A percentile compares a stretch with the other conserved stretches of the same genome.
These are phyloP conservation scores for Fonsecaea nubica DNA, from an alignment of 2,329 filamentous ascomycete species.

Conservation along the genomic window DNA sequence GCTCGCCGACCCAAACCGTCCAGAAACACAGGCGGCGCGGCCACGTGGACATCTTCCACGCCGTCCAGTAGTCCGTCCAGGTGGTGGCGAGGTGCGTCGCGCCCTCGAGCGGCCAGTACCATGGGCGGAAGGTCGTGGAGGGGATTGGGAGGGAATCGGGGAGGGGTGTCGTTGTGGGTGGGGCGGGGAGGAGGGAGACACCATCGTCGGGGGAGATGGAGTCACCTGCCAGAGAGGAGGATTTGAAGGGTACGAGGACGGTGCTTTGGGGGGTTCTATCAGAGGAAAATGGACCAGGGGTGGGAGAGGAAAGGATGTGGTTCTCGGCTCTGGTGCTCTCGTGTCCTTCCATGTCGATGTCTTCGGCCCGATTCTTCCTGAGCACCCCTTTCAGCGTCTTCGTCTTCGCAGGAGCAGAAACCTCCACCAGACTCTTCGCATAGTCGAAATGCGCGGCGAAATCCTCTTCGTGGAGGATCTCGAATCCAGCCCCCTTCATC, in stretches of 20 bases:
- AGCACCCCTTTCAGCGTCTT: neutral
- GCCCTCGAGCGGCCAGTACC: slow-evolving; percentile 40
- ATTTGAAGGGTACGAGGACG: neutral
- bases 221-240: too few species aligned
- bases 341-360: neutral
- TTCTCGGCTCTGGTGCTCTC: neutral
- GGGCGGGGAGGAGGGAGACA: neutral
- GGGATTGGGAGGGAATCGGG: slow-evolving; percentile 1
- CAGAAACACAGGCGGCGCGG: slow-evolving; percentile 23
- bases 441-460: slow-evolving; percentile 36
- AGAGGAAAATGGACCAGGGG: too few species aligned
- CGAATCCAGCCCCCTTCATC: slow-evolving; percentile 41
- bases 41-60: slow-evolving; percentile 30
- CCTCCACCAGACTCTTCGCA: neutral
- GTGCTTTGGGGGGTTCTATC: neutral
- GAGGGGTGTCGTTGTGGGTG: neutral
- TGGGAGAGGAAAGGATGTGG: too few species aligned
- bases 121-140: slow-evolving; percentile 30
- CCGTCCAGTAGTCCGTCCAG: slow-evolving; percentile 33
- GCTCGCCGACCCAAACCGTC: slow-evolving; percentile 32
- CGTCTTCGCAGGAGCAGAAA: neutral
- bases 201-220: neutral
- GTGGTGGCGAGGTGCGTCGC: slow-evolving; percentile 27
- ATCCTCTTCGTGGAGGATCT: slow-evolving; percentile 42
- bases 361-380: too few species aligned